Evolutionary conservation across 345 rosid species (phyloP).

Genomic region (Dipteronia sinensis): DNA sequence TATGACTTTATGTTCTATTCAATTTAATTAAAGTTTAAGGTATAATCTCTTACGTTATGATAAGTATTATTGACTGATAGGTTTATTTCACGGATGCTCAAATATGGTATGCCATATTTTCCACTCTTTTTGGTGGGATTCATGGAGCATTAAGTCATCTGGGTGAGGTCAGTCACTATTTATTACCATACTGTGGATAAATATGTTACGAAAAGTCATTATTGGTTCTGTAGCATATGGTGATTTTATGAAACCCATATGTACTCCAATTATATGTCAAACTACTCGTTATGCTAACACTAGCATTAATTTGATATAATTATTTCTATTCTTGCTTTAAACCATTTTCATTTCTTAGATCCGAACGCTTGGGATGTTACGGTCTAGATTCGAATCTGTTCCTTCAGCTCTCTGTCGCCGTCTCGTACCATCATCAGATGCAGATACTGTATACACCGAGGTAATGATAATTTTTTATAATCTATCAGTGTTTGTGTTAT

Average conservation of each 20-base stretch:
- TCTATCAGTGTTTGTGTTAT: neutral
- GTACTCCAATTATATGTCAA: neutral
- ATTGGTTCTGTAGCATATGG: neutral
- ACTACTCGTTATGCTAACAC: constrained; percentile 5
- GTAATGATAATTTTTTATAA: constrained; percentile 33
- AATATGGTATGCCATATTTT: constrained; percentile 98
- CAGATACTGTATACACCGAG: constrained; percentile 28
- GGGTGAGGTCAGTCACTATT: constrained; percentile 76
- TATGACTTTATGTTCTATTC: constrained; percentile 13
- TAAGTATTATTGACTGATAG: constrained; percentile 40
- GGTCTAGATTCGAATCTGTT: constrained; percentile 78
- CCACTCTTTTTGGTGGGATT: constrained; percentile 94
- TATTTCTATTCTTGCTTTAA: constrained; percentile 24
- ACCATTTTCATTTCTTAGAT: constrained; percentile 51
- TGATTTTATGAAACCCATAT: neutral
- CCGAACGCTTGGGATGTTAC: constrained; percentile 92
- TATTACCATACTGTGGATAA: constrained; percentile 12
- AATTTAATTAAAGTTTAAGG: neutral
- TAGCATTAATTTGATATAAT: constrained; percentile 7
- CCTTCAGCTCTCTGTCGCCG: constrained; percentile 63
- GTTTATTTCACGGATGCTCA: constrained; percentile 96
- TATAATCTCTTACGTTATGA: constrained; percentile 6
- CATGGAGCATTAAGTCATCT: constrained; percentile 95
- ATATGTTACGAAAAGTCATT: neutral
- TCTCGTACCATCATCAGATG: constrained; percentile 65